A percentile compares a stretch with the other conserved stretches of the same genome.
These are phyloP conservation scores for Apiotrichum mycotoxinovorans DNA, from an alignment of 1,284 basidiomycete genomes.

Conservation along the genomic window DNA sequence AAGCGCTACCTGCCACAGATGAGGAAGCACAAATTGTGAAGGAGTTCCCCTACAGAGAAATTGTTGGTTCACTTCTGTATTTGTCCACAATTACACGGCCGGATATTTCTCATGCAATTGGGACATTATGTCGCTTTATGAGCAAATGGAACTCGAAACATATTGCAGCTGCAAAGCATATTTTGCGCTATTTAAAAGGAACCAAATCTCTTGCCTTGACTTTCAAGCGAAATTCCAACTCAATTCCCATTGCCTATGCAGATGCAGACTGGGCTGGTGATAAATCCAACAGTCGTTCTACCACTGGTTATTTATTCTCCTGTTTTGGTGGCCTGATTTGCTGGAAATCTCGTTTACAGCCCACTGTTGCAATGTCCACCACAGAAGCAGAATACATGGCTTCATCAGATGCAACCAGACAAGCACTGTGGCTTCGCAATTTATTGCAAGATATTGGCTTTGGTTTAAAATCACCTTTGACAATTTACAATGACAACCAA, in stretches of 20 bases:
- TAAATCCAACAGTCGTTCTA: conserved; percentile 25
- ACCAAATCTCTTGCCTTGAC: conserved; percentile 14
- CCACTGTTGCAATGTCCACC: conserved; percentile 25
- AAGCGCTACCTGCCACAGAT: too few relatives aligned
- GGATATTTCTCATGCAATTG: conserved; percentile 24
- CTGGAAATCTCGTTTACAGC: conserved; percentile 26
- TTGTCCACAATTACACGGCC: conserved; percentile 23
- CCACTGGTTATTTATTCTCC: conserved; percentile 31
- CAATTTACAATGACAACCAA: neutral
- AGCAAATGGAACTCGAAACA: conserved; percentile 23
- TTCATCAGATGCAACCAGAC: conserved; percentile 11
- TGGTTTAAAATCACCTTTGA: too few relatives aligned
- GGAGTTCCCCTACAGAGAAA: too few relatives aligned
- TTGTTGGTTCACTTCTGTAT: conserved; percentile 17
- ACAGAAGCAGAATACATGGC: conserved; percentile 25
- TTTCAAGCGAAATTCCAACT: neutral
- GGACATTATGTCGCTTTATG: conserved; percentile 18
- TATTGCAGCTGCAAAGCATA: conserved; percentile 25
- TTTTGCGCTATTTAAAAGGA: conserved; percentile 23
- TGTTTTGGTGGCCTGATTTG: conserved; percentile 18
- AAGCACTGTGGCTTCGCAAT: conserved; percentile 12
- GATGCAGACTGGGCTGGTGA: conserved; percentile 27
- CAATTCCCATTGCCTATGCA: conserved; percentile 11
- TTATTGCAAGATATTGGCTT: neutral
- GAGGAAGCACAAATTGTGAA: too few relatives aligned